These are phyloP conservation scores for Macadamia tetraphylla DNA, from an alignment of 164 flowering plant genomes.

Conservation along the genomic window DNA sequence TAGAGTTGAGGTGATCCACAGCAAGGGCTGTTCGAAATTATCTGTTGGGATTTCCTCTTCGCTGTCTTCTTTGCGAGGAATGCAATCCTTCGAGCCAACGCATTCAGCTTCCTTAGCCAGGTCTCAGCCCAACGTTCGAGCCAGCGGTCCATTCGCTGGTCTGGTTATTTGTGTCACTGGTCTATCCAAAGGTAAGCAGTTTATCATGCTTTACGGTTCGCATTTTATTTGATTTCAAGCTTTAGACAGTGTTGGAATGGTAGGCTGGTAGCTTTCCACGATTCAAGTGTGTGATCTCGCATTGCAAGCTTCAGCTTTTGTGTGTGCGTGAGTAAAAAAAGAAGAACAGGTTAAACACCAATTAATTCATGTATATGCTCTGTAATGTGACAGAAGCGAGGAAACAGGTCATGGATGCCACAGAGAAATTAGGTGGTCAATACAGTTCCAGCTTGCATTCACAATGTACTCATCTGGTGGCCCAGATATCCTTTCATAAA, in stretches of 20 bases:
- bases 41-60: conserved; percentile 36
- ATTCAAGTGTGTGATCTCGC: neutral
- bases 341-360: neutral
- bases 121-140: conserved; percentile 17
- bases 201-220: neutral
- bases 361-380: conserved; percentile 5
- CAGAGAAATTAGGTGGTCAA: conserved; percentile 86
- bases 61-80: conserved; percentile 24
- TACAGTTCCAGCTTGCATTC: conserved; percentile 89
- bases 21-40: conserved; percentile 54
- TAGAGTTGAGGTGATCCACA: conserved; percentile 42
- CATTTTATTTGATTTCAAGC: neutral
- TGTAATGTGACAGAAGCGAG: conserved; percentile 63
- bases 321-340: too few relatives aligned
- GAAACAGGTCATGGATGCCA: conserved; percentile 88
- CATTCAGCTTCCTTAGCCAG: conserved; percentile 32
- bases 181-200: conserved; percentile 66
- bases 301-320: neutral
- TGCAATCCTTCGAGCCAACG: conserved; percentile 29
- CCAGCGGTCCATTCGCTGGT: conserved; percentile 59
- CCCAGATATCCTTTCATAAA: conserved; percentile 77
- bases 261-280: neutral
- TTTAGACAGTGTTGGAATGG: neutral
- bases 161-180: conserved; percentile 89
- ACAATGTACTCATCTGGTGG: conserved; percentile 93